Evolutionary conservation across 495 filamentous ascomycete species (phyloP).

Genomic region (Xylaria palmicola): DNA sequence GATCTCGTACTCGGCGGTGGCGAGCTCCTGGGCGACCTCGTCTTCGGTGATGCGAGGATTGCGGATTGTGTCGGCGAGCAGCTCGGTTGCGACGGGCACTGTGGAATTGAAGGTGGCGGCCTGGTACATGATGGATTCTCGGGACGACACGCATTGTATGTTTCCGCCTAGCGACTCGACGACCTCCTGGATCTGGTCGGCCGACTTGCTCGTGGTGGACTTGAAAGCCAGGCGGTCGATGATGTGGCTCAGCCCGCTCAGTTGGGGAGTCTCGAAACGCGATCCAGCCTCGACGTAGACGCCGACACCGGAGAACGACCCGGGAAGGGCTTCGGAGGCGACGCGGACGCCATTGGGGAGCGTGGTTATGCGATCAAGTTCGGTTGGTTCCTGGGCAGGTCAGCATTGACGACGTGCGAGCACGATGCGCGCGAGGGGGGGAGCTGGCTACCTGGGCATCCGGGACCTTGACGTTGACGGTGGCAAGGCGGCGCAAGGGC

Average conservation of each 20-base stretch:
- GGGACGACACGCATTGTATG: slow-evolving; percentile 91
- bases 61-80: slow-evolving; percentile 92
- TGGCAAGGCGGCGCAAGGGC: slow-evolving; percentile 26
- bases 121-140: slow-evolving; percentile 98
- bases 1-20: slow-evolving; percentile 93
- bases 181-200: slow-evolving; percentile 82
- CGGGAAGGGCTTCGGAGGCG: slow-evolving; percentile 91
- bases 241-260: slow-evolving; percentile 92
- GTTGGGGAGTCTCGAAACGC: slow-evolving; percentile 81
- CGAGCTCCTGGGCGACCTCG: slow-evolving; percentile 81
- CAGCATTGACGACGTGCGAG: slow-evolving; percentile 17
- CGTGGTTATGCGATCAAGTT: slow-evolving; percentile 84
- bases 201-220: slow-evolving; percentile 70
- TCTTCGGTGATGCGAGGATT: slow-evolving; percentile 87
- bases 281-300: slow-evolving; percentile 98
- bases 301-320: slow-evolving; percentile 91
- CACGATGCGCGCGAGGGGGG: not conserved
- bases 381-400: slow-evolving; percentile 76
- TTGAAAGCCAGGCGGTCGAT: slow-evolving; percentile 97
- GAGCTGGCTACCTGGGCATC: slow-evolving; percentile 24
- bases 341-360: slow-evolving; percentile 93
- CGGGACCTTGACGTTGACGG: slow-evolving; percentile 22
- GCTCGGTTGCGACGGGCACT: slow-evolving; percentile 74
- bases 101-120: slow-evolving; percentile 95
- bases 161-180: slow-evolving; percentile 88